Base-by-base conservation (phyloP, 805 yeast genomes). In the Ogataea populi-albae region DNA sequence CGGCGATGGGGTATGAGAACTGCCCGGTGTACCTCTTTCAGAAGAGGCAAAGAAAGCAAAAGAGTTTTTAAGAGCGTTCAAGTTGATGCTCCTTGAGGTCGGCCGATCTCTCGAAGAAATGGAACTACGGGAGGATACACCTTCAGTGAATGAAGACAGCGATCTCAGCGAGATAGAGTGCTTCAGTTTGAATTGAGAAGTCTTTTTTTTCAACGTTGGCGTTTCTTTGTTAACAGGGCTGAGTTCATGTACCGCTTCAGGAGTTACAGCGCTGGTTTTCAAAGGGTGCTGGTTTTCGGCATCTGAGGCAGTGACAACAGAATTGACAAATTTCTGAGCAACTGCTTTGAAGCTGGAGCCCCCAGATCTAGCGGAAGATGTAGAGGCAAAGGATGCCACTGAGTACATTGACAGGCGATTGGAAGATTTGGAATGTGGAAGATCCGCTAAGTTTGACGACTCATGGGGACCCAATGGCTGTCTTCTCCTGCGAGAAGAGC, bases 101-200 rank as follows among this genome's bases (percentile, higher is more conserved):
- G 30, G 30, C 15, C 21, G 9, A 14, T 19, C 8, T 8, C 21
- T 7, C 9, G 16, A 6, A 9, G 9, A 11, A 8, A 16, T 8
- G 8, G 55, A 43, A 12, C 40, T 41, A 21, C 27, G 35, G 34
- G 49, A 49, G 20, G 35, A 38, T n/a, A n/a, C n/a, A n/a, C n/a
- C n/a, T 20, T 24, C 34, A 29, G 34, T 41, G 26, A 40, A 37
- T 16, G 46, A 44, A 7, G 55, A 34, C 11, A 52, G 44, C 16
- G 61, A 55, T 34, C 60, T 43, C 23, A 59, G 44, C 4, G 62
- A 57, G 5, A 58, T 52, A 3, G 62, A 57, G 38, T 59, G 61
- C 37, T 50, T 48, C 12, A 57, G 45, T 19, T 52, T 40, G 29
- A 50, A 46, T 20, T 40, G 43, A 3, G 59, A 52, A 10, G 38